These are phyloP conservation scores for Sugiyamaella floridensis DNA, from an alignment of 805 yeast genomes.

Conservation along the genomic window DNA sequence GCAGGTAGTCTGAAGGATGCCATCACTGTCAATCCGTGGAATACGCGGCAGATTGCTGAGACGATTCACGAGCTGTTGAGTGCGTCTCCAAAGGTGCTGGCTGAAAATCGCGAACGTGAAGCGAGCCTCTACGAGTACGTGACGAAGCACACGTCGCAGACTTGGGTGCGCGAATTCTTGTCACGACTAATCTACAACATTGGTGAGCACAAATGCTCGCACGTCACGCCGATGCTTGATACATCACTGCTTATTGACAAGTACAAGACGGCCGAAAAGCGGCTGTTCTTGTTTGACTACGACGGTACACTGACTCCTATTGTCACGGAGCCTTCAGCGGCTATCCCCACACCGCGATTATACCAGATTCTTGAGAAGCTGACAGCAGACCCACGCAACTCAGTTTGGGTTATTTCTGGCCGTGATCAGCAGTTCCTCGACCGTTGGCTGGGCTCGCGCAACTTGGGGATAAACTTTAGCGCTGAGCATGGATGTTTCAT, in stretches of 20 bases:
- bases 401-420: slow-evolving; percentile 93
- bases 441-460: slow-evolving; percentile 71
- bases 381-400: slow-evolving; percentile 69
- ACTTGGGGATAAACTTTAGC: slow-evolving; percentile 64
- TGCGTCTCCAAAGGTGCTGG: slow-evolving; percentile 36
- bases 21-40: slow-evolving; percentile 95
- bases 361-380: slow-evolving; percentile 52
- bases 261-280: slow-evolving; percentile 54
- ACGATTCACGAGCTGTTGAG: slow-evolving; percentile 63
- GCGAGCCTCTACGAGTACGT: slow-evolving; percentile 55
- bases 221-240: slow-evolving; percentile 76
- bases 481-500: slow-evolving; percentile 98
- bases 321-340: slow-evolving; percentile 96
- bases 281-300: slow-evolving; percentile 87
- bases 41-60: slow-evolving; percentile 84
- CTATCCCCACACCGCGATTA: slow-evolving; percentile 79
- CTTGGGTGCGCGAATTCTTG: slow-evolving; percentile 68
- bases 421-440: slow-evolving; percentile 87
- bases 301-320: slow-evolving; percentile 98
- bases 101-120: slow-evolving; percentile 29
- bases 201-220: slow-evolving; percentile 37
- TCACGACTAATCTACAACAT: slow-evolving; percentile 34
- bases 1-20: slow-evolving; percentile 41
- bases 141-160: slow-evolving; percentile 62
- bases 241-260: slow-evolving; percentile 54